Base-by-base conservation (phyloP, 306 rosid genomes). In the Begonia peltatifolia region DNA sequence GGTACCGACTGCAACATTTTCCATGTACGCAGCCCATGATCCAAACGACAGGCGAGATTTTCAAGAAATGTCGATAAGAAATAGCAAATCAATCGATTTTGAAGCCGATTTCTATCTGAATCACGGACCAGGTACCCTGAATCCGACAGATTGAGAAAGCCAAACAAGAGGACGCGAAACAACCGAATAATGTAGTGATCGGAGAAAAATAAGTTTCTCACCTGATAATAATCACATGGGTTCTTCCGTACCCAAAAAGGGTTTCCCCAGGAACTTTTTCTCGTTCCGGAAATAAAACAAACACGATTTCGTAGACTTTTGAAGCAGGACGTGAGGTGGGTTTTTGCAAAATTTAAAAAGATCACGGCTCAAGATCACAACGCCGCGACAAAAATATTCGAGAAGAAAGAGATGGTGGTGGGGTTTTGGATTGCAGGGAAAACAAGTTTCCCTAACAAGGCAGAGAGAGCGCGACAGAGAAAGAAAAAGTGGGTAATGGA, bases 11-110 rank as follows among this genome's bases (percentile, higher is more conserved):
- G 60, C 93, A 92, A 54, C 94, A 86, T 79, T 74, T 92, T 23
- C 93, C 81, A 54, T 80, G 69, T 46, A 92, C 88, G 60, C 99
- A 86, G 30, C 99, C 99, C 99, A 92, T 92, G 67, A 41, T 52
- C 51, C 50, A 54, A 56, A 60, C 10, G 14, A 10, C 38, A 30
- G 9, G 38, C 9, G 9, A 30, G 38, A 30, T 30, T 30, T 30
- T 30, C 38, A 30, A 30, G 43, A 48, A 46, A 11, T 35, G 8
- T 12, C n/a, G 41, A 36, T 17, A n/a, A 52, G 54, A 48, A 59
- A 35, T 35, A 59, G 51, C 17, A 42, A 49, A 35, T n/a, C 14
- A 49, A 17, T 16, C 9, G 53, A 49, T 2, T 49, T 16, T 3
- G 12, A 56, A 12, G 9, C 38, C 12, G 49, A 17, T 43, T 14